Conservation (phyloP, 129 eudicot species). For the Chrysanthemum lavandulifolium region DNA sequence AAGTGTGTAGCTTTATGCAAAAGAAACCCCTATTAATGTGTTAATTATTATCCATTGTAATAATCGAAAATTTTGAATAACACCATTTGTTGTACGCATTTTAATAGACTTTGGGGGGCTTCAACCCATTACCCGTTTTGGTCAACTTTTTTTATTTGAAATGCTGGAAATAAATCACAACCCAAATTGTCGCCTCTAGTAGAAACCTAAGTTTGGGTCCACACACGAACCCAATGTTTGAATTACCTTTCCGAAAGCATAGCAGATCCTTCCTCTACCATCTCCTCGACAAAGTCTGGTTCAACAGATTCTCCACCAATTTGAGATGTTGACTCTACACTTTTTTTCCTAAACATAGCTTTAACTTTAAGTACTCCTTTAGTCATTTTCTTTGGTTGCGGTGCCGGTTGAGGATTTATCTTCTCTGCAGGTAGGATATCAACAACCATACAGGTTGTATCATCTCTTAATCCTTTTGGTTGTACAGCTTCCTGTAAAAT, state of each 20-base stretch:
- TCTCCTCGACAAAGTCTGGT: slow-evolving; percentile 81
- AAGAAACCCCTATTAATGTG: no score
- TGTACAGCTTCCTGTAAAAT: slow-evolving; percentile 78
- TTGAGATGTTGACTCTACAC: slow-evolving; percentile 57
- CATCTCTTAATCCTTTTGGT: slow-evolving; percentile 86
- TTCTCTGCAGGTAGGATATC: slow-evolving; percentile 78
- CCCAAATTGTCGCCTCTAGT: background rate
- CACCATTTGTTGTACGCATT: no score
- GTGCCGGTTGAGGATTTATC: slow-evolving; percentile 47
- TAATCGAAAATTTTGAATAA: no score
- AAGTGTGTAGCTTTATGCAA: no score
- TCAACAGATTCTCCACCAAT: slow-evolving; percentile 57
- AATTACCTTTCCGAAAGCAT: slow-evolving; percentile 68
- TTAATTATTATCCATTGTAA: no score
- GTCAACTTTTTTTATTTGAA: no score
- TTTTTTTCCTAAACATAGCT: slow-evolving; percentile 75
- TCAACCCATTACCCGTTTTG: no score
- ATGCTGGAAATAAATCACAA: background rate
- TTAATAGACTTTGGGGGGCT: no score
- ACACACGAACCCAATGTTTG: slow-evolving; percentile 27
- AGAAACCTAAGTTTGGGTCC: background rate
- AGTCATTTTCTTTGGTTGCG: slow-evolving; percentile 72
- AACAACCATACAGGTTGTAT: slow-evolving; percentile 96
- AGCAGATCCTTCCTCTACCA: slow-evolving; percentile 96
- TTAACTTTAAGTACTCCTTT: slow-evolving; percentile 66